phyloP scores from a whole-genome alignment of 176 grass and related monocot genomes.

The Avena eriantha region DNA sequence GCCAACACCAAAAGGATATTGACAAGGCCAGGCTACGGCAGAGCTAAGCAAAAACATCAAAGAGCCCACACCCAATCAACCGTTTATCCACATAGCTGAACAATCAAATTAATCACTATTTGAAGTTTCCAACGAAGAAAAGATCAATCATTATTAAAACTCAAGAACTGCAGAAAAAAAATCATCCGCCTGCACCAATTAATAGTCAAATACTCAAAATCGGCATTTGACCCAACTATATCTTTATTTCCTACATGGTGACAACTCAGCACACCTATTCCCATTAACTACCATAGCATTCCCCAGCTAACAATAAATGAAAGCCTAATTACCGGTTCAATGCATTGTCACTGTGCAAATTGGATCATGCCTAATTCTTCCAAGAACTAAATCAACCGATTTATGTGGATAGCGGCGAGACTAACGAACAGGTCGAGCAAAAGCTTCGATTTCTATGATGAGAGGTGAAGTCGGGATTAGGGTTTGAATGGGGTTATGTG shows the following conservation, averaged over 20 bases:
- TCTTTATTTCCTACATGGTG: constrained; percentile 31
- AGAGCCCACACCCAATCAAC: not conserved
- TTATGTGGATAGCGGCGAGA: not conserved
- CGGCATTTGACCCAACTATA: constrained; percentile 20
- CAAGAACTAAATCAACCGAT: not conserved
- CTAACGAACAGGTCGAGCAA: not conserved
- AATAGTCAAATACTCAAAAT: constrained; percentile 38
- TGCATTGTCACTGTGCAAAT: not conserved
- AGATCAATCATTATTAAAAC: not conserved
- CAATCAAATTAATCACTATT: constrained; percentile 27
- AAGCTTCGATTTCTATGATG: not conserved
- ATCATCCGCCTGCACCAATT: not conserved
- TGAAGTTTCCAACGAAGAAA: not conserved
- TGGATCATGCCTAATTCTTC: not conserved
- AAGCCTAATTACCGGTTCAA: not conserved
- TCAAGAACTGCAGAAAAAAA: constrained; percentile 10
- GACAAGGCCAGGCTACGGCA: constrained; percentile 3
- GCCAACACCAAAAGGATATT: not conserved
- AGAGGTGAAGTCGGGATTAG: not conserved
- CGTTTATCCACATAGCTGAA: constrained; percentile 29
- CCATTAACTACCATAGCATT: not conserved
- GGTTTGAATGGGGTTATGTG: not conserved
- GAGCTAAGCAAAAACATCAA: constrained; percentile 33
- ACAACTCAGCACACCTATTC: constrained; percentile 14
- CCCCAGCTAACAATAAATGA: not conserved